Conservation (phyloP, 2,329 filamentous ascomycete species). For the Colletotrichum euphorbiae region DNA sequence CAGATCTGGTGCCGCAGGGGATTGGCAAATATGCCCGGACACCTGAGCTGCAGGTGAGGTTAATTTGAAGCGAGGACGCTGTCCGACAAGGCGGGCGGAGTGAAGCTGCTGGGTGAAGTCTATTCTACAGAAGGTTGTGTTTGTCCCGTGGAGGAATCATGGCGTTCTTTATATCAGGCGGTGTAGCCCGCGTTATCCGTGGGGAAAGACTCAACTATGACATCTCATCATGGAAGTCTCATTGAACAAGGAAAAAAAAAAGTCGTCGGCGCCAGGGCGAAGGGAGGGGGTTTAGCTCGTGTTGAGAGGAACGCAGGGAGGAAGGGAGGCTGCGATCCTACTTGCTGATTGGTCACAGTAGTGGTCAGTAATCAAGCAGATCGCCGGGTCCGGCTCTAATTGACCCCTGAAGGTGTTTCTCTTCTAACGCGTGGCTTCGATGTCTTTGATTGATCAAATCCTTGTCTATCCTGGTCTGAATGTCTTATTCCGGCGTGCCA, state of each 20-base stretch:
- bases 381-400: constrained; percentile 18
- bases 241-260: not conserved
- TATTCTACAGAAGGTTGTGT: not conserved
- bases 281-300: constrained; percentile 29
- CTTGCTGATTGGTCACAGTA: constrained; percentile 2
- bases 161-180: constrained; percentile 24
- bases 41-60: not conserved
- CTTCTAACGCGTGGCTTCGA: constrained; percentile 7
- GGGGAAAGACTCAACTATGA: not conserved
- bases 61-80: not conserved
- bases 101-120: constrained; percentile 15
- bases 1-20: not conserved
- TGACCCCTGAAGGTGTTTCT: constrained; percentile 19
- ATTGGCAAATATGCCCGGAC: not conserved
- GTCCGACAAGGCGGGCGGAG: not conserved
- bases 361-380: constrained; percentile 21
- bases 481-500: constrained; percentile 31
- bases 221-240: not conserved
- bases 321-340: constrained; percentile 22
- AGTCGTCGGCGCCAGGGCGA: not conserved
- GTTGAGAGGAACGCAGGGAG: constrained; percentile 38
- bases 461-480: constrained; percentile 1
- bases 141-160: not conserved
- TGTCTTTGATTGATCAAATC: constrained; percentile 37
- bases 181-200: not conserved